phyloP scores from a whole-genome alignment of 2,329 filamentous ascomycete species.

The Tympanopsis confertula region DNA sequence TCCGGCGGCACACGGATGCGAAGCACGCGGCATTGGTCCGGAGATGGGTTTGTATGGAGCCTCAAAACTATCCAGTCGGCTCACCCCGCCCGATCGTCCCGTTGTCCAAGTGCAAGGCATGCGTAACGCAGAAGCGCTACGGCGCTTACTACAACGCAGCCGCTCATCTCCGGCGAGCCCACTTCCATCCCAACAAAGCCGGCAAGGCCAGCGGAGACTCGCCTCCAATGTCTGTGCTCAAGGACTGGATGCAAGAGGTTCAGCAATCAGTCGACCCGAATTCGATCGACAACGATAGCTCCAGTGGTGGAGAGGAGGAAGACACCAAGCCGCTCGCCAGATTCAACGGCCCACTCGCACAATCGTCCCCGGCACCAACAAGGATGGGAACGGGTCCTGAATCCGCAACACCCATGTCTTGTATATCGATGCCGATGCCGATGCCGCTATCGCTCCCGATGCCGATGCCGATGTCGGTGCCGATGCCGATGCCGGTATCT shows the following conservation, averaged over 20 bases:
- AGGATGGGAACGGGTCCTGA: conserved; percentile 10
- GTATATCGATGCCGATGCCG: too few relatives aligned
- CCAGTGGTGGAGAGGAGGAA: conserved; percentile 39
- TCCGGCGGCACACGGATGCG: conserved; percentile 54
- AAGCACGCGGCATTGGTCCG: conserved; percentile 43
- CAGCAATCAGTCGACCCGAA: conserved; percentile 33
- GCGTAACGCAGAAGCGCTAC: conserved; percentile 42
- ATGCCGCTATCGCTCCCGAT: too few relatives aligned
- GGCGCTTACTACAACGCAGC: conserved; percentile 49
- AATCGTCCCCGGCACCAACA: conserved; percentile 12
- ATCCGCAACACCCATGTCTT: too few relatives aligned
- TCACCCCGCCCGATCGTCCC: conserved; percentile 36
- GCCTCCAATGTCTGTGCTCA: conserved; percentile 43
- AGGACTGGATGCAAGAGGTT: conserved; percentile 50
- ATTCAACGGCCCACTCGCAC: conserved; percentile 11
- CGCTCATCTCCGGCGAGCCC: conserved; percentile 42
- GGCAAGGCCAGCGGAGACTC: conserved; percentile 46
- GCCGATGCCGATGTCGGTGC: too few relatives aligned
- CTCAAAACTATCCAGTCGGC: conserved; percentile 20
- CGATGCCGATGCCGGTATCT: too few relatives aligned
- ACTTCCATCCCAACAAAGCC: conserved; percentile 42
- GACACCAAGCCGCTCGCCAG: conserved; percentile 18
- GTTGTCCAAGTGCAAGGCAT: conserved; percentile 42
- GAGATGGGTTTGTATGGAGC: conserved; percentile 43
- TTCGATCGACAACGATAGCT: conserved; percentile 30